These are phyloP conservation scores for Pisolithus thermaeus DNA, from an alignment of 1,284 basidiomycete genomes.

Conservation along the genomic window DNA sequence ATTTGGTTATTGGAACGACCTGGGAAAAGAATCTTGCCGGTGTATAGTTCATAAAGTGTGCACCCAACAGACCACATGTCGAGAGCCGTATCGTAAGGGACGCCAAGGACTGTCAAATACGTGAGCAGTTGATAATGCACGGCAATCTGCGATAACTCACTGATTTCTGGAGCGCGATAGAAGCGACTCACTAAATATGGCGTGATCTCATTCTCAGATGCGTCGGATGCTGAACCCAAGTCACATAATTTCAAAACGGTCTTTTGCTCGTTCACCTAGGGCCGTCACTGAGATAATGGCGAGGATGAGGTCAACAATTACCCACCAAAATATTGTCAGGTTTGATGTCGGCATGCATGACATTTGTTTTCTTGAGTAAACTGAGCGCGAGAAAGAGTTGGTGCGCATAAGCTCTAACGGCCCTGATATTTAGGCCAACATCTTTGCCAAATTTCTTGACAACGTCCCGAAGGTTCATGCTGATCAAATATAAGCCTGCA, in stretches of 20 bases:
- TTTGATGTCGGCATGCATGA: conserved; percentile 99
- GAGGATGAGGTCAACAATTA: conserved; percentile 13
- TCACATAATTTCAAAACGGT: conserved; percentile 94
- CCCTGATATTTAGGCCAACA: conserved; percentile 91
- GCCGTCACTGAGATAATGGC: conserved; percentile 9
- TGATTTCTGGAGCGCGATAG: conserved; percentile 98
- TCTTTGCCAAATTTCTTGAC: conserved; percentile 99
- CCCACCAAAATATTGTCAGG: conserved; percentile 91
- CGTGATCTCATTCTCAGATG: conserved; percentile 93
- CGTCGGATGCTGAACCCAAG: conserved; percentile 92
- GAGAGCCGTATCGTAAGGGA: conserved; percentile 89
- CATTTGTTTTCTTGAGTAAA: conserved; percentile 80
- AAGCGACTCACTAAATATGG: conserved; percentile 98
- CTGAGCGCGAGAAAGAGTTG: conserved; percentile 90
- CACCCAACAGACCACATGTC: conserved; percentile 99
- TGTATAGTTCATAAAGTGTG: conserved; percentile 96
- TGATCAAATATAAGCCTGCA: conserved; percentile 27
- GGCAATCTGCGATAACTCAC: conserved; percentile 44
- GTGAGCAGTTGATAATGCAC: conserved; percentile 13
- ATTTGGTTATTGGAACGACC: conserved; percentile 98
- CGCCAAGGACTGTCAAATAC: conserved; percentile 72
- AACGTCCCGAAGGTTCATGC: conserved; percentile 97
- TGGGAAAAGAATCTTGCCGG: conserved; percentile 97
- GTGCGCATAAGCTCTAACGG: conserved; percentile 96
- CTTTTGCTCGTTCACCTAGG: conserved; percentile 91